Evolutionary conservation across 2,329 filamentous ascomycete species (phyloP).

Genomic region (Clathrospora elynae): DNA sequence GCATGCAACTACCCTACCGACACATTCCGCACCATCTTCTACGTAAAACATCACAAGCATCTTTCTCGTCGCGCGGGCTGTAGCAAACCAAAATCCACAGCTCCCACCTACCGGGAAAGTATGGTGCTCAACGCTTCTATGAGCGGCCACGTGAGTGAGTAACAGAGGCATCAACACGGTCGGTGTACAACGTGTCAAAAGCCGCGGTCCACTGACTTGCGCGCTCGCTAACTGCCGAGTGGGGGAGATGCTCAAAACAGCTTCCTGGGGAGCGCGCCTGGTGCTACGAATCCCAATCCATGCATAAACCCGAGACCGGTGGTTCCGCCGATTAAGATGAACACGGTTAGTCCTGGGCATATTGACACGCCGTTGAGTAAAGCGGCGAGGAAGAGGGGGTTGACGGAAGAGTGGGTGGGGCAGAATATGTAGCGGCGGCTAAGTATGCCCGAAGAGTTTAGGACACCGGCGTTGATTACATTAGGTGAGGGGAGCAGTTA

Average conservation of each 20-base stretch:
- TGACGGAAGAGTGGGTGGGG: slow-evolving; percentile 37
- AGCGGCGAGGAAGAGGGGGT: slow-evolving; percentile 36
- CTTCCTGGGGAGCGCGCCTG: slow-evolving; percentile 40
- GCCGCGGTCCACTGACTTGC: slow-evolving; percentile 59
- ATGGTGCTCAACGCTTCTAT: slow-evolving; percentile 50
- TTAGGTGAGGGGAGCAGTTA: slow-evolving; percentile 61
- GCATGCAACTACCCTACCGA: slow-evolving; percentile 42
- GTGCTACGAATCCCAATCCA: slow-evolving; percentile 25
- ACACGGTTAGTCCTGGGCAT: slow-evolving; percentile 60
- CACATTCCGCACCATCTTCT: slow-evolving; percentile 44
- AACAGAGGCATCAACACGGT: slow-evolving; percentile 50
- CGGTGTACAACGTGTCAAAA: slow-evolving; percentile 61
- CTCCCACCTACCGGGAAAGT: slow-evolving; percentile 37
- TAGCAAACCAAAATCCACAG: slow-evolving; percentile 42
- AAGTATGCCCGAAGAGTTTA: slow-evolving; percentile 37
- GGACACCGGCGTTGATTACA: slow-evolving; percentile 38
- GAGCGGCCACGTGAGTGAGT: slow-evolving; percentile 41
- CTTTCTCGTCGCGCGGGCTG: slow-evolving; percentile 42
- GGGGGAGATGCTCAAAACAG: slow-evolving; percentile 47
- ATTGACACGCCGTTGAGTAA: slow-evolving; percentile 54
- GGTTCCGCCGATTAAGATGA: slow-evolving; percentile 56
- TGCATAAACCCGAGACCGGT: slow-evolving; percentile 12
- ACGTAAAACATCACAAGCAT: slow-evolving; percentile 49
- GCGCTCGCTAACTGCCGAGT: slow-evolving; percentile 60
- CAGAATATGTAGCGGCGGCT: slow-evolving; percentile 46